phyloP scores from a whole-genome alignment of 2,329 filamentous ascomycete genomes.

The Neodidymelliopsis sp. region DNA sequence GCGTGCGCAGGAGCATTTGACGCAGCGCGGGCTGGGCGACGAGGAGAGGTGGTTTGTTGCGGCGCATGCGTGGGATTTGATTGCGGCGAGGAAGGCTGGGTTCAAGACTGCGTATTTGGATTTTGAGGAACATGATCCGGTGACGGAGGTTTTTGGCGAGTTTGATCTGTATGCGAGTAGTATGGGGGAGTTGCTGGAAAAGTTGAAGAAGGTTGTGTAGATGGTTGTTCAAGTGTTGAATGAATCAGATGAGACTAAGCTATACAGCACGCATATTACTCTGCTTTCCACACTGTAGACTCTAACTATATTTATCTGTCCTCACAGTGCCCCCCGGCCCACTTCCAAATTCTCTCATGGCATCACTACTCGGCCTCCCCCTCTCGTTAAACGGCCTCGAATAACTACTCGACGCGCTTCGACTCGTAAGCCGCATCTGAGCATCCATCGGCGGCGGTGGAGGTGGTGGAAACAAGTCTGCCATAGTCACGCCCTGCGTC shows the following conservation, averaged over 20 bases:
- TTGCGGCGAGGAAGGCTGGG: slow-evolving; percentile 28
- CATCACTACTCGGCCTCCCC: slow-evolving; percentile 1
- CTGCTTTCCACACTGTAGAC: no score
- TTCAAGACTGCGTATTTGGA: slow-evolving; percentile 37
- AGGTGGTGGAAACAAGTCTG: slow-evolving; percentile 22
- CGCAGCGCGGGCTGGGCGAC: slow-evolving; percentile 2
- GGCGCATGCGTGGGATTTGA: slow-evolving; percentile 37
- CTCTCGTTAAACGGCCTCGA: slow-evolving; percentile 13
- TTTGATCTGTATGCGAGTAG: slow-evolving; percentile 36
- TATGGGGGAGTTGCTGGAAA: slow-evolving; percentile 31
- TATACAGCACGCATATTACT: no score
- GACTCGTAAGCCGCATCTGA: slow-evolving; percentile 8
- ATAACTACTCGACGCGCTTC: slow-evolving; percentile 11
- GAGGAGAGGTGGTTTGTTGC: slow-evolving; percentile 37
- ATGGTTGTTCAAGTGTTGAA: no score
- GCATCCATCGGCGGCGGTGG: slow-evolving; percentile 8
- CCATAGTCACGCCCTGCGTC: slow-evolving; percentile 17
- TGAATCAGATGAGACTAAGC: no score
- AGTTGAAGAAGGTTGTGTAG: slow-evolving; percentile 22
- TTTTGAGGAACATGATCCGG: slow-evolving; percentile 35
- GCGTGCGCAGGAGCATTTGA: slow-evolving; percentile 26
- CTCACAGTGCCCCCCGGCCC: slow-evolving; percentile 1
- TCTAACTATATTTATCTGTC: neutral
- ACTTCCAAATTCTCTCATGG: neutral
- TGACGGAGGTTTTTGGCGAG: slow-evolving; percentile 32